These are phyloP conservation scores for Cladophialophora exuberans DNA, from an alignment of 2,329 filamentous ascomycete genomes.

Conservation along the genomic window DNA sequence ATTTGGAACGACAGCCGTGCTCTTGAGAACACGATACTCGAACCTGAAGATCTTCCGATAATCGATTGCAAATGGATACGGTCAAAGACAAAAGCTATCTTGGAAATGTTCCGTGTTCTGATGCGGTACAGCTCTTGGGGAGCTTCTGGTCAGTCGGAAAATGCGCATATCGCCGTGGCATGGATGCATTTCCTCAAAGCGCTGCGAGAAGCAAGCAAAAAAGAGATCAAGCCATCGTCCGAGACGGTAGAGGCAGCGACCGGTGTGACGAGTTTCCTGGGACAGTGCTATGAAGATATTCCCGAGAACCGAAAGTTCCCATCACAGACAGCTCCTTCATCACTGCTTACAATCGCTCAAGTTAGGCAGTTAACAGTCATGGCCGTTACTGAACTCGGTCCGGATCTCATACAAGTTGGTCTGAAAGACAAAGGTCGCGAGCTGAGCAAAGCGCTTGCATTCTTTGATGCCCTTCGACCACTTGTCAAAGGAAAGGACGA, in stretches of 20 bases:
- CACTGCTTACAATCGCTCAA: constrained; percentile 52
- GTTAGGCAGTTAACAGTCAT: constrained; percentile 57
- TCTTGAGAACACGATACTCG: constrained; percentile 60
- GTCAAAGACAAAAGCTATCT: constrained; percentile 67
- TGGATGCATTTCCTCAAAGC: constrained; percentile 63
- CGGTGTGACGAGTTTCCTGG: constrained; percentile 69
- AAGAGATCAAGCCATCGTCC: constrained; percentile 85
- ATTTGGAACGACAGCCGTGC: constrained; percentile 77
- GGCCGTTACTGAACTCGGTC: constrained; percentile 47
- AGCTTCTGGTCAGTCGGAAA: constrained; percentile 37
- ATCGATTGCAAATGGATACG: constrained; percentile 88
- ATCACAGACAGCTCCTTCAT: too few relatives aligned
- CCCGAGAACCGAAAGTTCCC: constrained; percentile 4
- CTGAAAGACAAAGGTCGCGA: constrained; percentile 8
- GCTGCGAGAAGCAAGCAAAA: constrained; percentile 67
- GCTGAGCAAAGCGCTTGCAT: constrained; percentile 1
- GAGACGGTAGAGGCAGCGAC: constrained; percentile 83
- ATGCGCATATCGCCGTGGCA: constrained; percentile 60
- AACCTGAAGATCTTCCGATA: constrained; percentile 75
- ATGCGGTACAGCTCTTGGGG: constrained; percentile 56
- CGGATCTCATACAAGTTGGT: constrained; percentile 50
- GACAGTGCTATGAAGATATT: constrained; percentile 40
- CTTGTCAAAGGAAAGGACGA: not conserved
- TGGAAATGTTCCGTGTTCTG: constrained; percentile 62
- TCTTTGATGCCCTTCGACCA: constrained; percentile 8